Conservation (phyloP, 192 early-diverging fungal species). For the Irineochytrium annulatum region DNA sequence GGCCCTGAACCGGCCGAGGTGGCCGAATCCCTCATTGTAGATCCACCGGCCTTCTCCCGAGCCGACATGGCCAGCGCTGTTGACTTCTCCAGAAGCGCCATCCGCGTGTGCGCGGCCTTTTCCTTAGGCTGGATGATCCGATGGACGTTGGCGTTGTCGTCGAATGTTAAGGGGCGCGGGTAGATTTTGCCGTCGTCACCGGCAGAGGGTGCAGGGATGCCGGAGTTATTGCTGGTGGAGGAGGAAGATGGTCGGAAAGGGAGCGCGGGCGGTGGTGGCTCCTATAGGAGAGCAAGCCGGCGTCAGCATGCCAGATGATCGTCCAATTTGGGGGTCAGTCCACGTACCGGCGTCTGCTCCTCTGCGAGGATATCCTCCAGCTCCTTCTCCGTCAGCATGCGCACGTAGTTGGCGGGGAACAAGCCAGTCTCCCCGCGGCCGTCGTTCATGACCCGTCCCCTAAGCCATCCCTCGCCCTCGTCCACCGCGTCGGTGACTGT, state of each 20-base stretch:
- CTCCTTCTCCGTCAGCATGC: conserved; percentile 4
- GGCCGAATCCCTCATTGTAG: no score
- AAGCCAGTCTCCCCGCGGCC: conserved; percentile 45
- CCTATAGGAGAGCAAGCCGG: background rate
- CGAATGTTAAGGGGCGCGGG: background rate
- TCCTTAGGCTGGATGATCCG: background rate
- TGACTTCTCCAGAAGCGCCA: conserved; percentile 1
- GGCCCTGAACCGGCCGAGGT: no score
- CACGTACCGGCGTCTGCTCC: background rate
- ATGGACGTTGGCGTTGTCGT: background rate
- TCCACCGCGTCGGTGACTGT: conserved; percentile 23
- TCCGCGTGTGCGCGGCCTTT: background rate
- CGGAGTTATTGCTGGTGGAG: no score
- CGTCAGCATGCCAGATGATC: background rate
- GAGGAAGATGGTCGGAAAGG: conserved; percentile 3
- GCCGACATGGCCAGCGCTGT: background rate
- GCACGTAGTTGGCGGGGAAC: conserved; percentile 63
- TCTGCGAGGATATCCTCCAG: conserved; percentile 1
- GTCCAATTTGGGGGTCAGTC: background rate
- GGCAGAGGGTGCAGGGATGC: no score
- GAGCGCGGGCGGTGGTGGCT: background rate
- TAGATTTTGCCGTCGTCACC: conserved; percentile 3
- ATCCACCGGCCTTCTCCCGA: background rate
- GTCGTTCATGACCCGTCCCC: conserved; percentile 50
- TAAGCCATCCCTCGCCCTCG: conserved; percentile 54